These are phyloP conservation scores for Penicillium subrubescens DNA, from an alignment of 495 filamentous ascomycete genomes.

Conservation along the genomic window DNA sequence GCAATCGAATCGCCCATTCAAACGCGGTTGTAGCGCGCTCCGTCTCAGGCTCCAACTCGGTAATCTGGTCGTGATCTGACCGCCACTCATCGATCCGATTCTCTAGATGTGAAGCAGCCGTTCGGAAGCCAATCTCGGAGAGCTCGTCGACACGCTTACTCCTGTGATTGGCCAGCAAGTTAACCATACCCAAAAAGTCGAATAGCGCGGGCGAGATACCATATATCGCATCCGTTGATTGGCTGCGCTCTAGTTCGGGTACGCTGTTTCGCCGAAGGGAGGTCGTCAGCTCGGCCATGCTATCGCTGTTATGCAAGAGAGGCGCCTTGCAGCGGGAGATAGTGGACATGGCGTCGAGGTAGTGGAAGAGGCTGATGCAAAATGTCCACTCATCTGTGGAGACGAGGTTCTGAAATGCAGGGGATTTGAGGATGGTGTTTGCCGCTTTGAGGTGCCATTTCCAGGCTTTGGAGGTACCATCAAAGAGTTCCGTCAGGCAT, in stretches of 20 bases:
- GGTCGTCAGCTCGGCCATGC: conserved; percentile 23
- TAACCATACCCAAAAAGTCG: conserved; percentile 33
- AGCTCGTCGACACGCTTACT: conserved; percentile 32
- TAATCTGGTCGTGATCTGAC: conserved; percentile 11
- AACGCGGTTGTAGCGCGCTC: conserved; percentile 28
- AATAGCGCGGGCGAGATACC: conserved; percentile 28
- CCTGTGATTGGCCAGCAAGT: conserved; percentile 32
- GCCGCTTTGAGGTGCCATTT: conserved; percentile 38
- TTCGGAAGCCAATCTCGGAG: conserved; percentile 34
- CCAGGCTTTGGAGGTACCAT: conserved; percentile 30
- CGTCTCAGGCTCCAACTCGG: conserved; percentile 8
- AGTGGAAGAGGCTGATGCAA: conserved; percentile 32
- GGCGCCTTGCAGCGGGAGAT: conserved; percentile 35
- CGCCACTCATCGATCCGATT: conserved; percentile 29
- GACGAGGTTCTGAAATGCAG: conserved; percentile 17
- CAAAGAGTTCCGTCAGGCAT: conserved; percentile 32
- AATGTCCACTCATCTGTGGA: conserved; percentile 25
- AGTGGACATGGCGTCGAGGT: conserved; percentile 37
- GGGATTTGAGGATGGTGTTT: conserved; percentile 28
- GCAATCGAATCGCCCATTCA: conserved; percentile 34
- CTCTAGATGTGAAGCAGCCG: conserved; percentile 27
- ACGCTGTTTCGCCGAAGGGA: conserved; percentile 14
- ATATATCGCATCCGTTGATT: conserved; percentile 25
- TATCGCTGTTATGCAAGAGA: conserved; percentile 22
- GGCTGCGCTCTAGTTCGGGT: conserved; percentile 1